Evolutionary conservation across 495 filamentous ascomycete genomes (phyloP).

Genomic region (Tuber microsphaerosporum): DNA sequence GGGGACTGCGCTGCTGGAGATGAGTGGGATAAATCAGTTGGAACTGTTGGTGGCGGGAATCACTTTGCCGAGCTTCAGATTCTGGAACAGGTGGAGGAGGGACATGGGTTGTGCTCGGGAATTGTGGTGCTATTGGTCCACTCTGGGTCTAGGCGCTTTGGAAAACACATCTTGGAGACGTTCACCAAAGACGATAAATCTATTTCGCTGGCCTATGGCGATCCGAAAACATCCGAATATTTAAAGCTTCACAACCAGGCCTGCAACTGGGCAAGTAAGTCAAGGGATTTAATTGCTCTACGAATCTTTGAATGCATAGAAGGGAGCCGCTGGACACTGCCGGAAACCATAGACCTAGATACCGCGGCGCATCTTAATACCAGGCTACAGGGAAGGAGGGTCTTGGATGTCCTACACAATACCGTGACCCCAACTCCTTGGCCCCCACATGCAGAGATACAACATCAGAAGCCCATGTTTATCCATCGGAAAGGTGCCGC

Average conservation of each 20-base stretch:
- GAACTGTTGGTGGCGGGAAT: slow-evolving; percentile 46
- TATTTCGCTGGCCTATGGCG: slow-evolving; percentile 23
- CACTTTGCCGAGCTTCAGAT: slow-evolving; percentile 44
- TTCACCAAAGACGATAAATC: slow-evolving; percentile 21
- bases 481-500: slow-evolving; percentile 47
- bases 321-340: slow-evolving; percentile 34
- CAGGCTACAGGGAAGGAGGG: slow-evolving; percentile 36
- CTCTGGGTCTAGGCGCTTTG: slow-evolving; percentile 45
- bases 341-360: not conserved
- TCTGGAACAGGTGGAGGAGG: slow-evolving; percentile 33
- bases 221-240: slow-evolving; percentile 32
- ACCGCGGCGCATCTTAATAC: slow-evolving; percentile 17
- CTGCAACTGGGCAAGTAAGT: slow-evolving; percentile 43
- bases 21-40: slow-evolving; percentile 41
- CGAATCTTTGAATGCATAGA: slow-evolving; percentile 44
- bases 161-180: slow-evolving; percentile 42
- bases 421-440: slow-evolving; percentile 40
- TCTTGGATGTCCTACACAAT: slow-evolving; percentile 45
- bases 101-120: slow-evolving; percentile 7
- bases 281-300: slow-evolving; percentile 44
- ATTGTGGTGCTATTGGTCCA: slow-evolving; percentile 46
- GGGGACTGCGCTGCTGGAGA: slow-evolving; percentile 20
- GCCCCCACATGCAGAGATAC: slow-evolving; percentile 35
- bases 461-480: slow-evolving; percentile 24
- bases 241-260: slow-evolving; percentile 42